Evolutionary conservation across 2,329 filamentous ascomycete species (phyloP).

Genomic region (Fusarium chaquense): DNA sequence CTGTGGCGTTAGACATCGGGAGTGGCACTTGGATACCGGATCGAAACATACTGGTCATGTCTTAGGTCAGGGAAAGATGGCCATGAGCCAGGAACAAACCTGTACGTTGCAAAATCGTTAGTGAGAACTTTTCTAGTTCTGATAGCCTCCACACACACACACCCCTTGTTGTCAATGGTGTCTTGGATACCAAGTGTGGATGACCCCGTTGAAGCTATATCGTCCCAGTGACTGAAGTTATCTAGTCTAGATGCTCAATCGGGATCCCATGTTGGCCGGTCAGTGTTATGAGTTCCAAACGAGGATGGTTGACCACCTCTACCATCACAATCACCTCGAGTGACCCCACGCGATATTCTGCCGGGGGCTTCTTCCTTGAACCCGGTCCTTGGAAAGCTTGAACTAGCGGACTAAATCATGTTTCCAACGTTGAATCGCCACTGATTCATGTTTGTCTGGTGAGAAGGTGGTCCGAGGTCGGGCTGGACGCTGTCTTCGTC

Average conservation of each 20-base stretch:
- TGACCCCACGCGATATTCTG: background rate
- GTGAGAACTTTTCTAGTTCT: background rate
- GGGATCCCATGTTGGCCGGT: background rate
- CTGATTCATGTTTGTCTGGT: background rate
- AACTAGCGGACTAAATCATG: background rate
- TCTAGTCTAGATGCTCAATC: background rate
- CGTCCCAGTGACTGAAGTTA: background rate
- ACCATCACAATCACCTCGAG: background rate
- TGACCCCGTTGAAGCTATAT: background rate
- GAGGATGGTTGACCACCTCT: background rate
- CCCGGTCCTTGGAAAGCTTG: background rate
- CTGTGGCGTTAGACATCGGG: slow-evolving; percentile 16
- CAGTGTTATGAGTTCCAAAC: background rate
- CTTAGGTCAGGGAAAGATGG: background rate
- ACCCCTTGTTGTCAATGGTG: background rate
- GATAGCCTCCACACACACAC: background rate
- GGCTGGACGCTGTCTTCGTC: background rate
- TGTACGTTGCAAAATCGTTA: slow-evolving; percentile 17
- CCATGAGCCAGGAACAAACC: slow-evolving; percentile 17
- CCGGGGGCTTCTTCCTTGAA: background rate
- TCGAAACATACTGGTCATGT: background rate
- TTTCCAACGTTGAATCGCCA: background rate
- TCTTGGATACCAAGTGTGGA: background rate
- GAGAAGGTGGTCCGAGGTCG: background rate
- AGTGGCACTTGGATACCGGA: slow-evolving; percentile 13